Conservation (phyloP, 1,284 basidiomycete species). For the Rhodotorula glutinis region DNA sequence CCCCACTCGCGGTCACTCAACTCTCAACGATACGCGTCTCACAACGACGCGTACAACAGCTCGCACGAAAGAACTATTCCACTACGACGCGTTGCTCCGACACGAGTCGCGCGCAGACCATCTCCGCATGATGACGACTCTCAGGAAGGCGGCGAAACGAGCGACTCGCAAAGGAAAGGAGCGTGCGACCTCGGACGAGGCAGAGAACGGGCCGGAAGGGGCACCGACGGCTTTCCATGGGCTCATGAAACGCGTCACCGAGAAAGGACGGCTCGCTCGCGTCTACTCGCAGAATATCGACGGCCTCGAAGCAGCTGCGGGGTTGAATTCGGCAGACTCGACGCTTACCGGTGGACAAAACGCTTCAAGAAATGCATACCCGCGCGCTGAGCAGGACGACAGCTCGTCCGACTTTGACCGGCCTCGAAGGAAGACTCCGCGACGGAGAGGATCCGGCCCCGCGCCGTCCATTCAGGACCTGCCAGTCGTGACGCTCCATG, state of each 20-base stretch:
- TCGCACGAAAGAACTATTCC: constrained; percentile 67
- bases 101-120: constrained; percentile 79
- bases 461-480: not conserved
- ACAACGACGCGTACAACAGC: not conserved
- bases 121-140: constrained; percentile 81
- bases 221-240: constrained; percentile 46
- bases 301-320: constrained; percentile 23
- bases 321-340: not conserved
- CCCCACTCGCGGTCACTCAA: constrained; percentile 8
- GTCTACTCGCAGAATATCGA: constrained; percentile 35
- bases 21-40: constrained; percentile 48
- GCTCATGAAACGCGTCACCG: not conserved
- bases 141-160: not conserved
- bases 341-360: too few relatives aligned
- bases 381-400: not conserved
- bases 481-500: constrained; percentile 28
- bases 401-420: constrained; percentile 13
- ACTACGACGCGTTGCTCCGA: constrained; percentile 78
- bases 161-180: not conserved
- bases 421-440: not conserved
- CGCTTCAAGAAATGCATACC: too few relatives aligned
- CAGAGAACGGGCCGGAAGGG: constrained; percentile 52
- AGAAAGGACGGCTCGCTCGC: not conserved
- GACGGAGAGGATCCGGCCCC: too few relatives aligned
- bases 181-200: too few relatives aligned